Conservation (phyloP, 345 rosid species). For the Diplotaxis tenuifolia region DNA sequence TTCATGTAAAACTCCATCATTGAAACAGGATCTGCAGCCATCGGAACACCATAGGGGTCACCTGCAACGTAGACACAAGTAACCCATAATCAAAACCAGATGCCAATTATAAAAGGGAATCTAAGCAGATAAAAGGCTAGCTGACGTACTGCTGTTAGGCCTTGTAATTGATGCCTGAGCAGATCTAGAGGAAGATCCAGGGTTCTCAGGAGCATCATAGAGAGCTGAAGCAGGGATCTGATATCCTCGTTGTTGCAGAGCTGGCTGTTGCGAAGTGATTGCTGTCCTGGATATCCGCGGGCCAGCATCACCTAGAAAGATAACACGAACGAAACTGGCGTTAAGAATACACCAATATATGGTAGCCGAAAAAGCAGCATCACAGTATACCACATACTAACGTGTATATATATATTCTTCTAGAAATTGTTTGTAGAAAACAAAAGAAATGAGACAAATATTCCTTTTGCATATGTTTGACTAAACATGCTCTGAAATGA, state of each 20-base stretch:
- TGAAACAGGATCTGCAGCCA: conserved; percentile 78
- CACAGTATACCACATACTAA: conserved; percentile 10
- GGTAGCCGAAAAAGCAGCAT: conserved; percentile 1
- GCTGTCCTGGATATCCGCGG: conserved; percentile 45
- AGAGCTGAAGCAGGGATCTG: conserved; percentile 92
- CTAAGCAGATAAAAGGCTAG: background rate
- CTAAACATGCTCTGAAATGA: background rate
- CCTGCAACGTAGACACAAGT: conserved; percentile 29
- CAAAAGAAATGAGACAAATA: background rate
- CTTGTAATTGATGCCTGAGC: conserved; percentile 43
- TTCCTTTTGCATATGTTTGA: background rate
- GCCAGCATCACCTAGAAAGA: conserved; percentile 49
- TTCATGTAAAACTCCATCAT: conserved; percentile 99
- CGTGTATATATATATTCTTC: background rate
- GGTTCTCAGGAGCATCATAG: conserved; percentile 60
- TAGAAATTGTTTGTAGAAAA: background rate
- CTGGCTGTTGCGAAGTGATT: conserved; percentile 45
- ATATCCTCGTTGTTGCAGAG: conserved; percentile 59
- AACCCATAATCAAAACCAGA: conserved; percentile 20
- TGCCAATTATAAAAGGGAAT: background rate
- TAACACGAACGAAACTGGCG: background rate
- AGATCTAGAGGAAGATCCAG: conserved; percentile 37
- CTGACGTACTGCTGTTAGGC: conserved; percentile 43
- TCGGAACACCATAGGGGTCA: conserved; percentile 38
- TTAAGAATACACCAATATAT: conserved; percentile 20